phyloP scores from a whole-genome alignment of 2,329 filamentous ascomycete genomes.

The Colletotrichum sp. region DNA sequence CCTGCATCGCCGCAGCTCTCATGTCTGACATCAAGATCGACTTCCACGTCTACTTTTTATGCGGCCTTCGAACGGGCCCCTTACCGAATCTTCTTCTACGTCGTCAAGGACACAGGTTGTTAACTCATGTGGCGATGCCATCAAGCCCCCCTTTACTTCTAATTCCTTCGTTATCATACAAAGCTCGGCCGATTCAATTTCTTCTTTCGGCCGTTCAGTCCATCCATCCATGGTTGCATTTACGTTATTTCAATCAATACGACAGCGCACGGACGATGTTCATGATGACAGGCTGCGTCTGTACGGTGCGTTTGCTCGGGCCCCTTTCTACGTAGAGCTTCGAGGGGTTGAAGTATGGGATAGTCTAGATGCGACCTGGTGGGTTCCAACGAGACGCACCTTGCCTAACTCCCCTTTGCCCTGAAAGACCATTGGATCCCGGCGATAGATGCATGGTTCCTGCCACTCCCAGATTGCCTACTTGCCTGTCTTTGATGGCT shows the following conservation, averaged over 20 bases:
- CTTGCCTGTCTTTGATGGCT: background rate
- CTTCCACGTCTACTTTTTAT: background rate
- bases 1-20: background rate
- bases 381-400: background rate
- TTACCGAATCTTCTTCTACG: background rate
- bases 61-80: background rate
- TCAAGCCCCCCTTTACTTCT: background rate
- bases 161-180: accelerated
- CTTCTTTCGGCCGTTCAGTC: background rate
- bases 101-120: too few species aligned
- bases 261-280: background rate
- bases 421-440: background rate
- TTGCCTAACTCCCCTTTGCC: background rate
- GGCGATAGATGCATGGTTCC: background rate
- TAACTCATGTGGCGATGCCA: background rate
- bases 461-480: background rate
- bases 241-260: background rate
- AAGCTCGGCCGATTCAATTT: background rate
- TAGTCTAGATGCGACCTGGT: background rate
- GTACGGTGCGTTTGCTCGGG: background rate
- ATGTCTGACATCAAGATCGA: accelerated
- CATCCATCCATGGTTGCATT: background rate
- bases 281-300: background rate
- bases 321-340: background rate
- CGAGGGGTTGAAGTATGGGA: background rate